Evolutionary conservation across 345 rosid species (phyloP), one percentile per base, ranked within the genome.

Genomic region (Alliaria petiolata): DNA sequence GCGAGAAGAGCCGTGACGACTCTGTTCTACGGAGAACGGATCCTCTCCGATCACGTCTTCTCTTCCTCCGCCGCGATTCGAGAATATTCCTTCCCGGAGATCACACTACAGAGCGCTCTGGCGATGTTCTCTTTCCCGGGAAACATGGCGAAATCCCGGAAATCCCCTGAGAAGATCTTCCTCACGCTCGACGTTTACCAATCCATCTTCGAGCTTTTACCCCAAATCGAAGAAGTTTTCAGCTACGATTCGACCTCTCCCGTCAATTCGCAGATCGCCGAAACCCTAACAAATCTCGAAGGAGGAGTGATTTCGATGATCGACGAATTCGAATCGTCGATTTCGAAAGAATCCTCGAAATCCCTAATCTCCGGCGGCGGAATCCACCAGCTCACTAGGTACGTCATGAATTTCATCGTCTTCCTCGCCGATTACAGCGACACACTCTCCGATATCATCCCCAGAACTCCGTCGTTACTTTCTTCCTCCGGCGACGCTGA

Each of bases 161-260:
- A 83, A 75, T 63, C 93, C 4, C 87, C 83, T 0, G 96, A 89
- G 85, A 89, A 83, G 69, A 79, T 91, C 82, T 91, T 91, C 80
- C 80, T 83, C 16, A 76, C 72, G 0, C 87, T 91, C 15, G 90
- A 89, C 72, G 72, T 91, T 68, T 89, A 89, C 78, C 83, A 86
- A 64, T 74, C 85, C 0, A 67, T 91, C 6, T 57, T 79, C 0
- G 82, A 83, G 14, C 79, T 79, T 7, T 77, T 81, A 84, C 86
- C 81, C 0, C 83, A 81, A 43, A 85, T 89, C 13, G 83, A 84
- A 1, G 61, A 85, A 8, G 76, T 82, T 10, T 91, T 91, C 81
- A 61, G 77, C 15, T 76, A 47, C 22, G 86, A 79, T 33, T 79
- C 85, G 1, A 82, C 84, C 8, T 72, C 87, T 1, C 8, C 71